Evolutionary conservation across 2,329 filamentous ascomycete genomes (phyloP).

Genomic region (Cladorrhinum sp.): DNA sequence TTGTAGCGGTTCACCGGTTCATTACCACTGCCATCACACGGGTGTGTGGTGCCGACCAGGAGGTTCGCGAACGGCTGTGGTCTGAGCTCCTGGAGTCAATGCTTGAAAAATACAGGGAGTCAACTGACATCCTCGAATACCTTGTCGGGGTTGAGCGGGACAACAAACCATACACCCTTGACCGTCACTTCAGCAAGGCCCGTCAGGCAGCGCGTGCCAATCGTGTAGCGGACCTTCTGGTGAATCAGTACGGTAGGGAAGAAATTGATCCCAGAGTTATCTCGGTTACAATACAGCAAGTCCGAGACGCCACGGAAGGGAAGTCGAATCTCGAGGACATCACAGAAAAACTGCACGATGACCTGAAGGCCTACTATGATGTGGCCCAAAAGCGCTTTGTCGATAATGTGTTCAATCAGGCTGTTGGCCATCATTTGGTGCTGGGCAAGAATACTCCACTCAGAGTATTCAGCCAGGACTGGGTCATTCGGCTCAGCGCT

Average conservation of each 20-base stretch:
- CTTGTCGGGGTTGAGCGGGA: conserved; percentile 31
- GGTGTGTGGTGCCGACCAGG: conserved; percentile 26
- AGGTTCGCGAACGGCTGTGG: conserved; percentile 24
- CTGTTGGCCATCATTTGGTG: conserved; percentile 30
- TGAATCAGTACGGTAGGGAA: neutral
- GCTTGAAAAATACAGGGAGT: conserved; percentile 25
- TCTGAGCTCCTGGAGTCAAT: conserved; percentile 24
- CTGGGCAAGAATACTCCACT: conserved; percentile 30
- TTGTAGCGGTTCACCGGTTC: conserved; percentile 32
- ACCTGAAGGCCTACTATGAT: conserved; percentile 35
- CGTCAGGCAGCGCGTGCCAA: conserved; percentile 18
- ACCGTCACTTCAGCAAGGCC: conserved; percentile 25
- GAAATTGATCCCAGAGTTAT: neutral
- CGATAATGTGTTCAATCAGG: conserved; percentile 36
- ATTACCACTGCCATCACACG: conserved; percentile 21
- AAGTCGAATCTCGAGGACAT: conserved; percentile 27
- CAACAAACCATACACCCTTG: conserved; percentile 32
- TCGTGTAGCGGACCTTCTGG: conserved; percentile 16
- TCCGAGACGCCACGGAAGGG: conserved; percentile 18
- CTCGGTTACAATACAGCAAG: conserved; percentile 17
- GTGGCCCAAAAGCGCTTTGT: conserved; percentile 34
- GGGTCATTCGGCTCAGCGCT: conserved; percentile 29
- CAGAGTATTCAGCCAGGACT: conserved; percentile 31
- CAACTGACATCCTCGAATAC: conserved; percentile 26
- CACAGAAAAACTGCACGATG: conserved; percentile 32